Conservation (phyloP, 257 asterid species). For the Solanum pinnatisectum region DNA sequence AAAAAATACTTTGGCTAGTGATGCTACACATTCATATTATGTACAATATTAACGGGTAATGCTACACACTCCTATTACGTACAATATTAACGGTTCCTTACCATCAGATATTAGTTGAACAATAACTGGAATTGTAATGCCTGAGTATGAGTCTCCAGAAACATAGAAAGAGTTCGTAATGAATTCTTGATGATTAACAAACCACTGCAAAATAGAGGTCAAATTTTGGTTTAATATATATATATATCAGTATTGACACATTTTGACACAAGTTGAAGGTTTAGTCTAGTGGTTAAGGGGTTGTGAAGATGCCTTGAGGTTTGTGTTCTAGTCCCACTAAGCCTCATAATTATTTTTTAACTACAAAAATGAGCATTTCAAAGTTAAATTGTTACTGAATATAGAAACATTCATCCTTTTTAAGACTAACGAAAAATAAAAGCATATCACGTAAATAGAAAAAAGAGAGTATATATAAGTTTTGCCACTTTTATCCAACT, state of each 20-base stretch:
- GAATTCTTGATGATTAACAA: constrained; percentile 17
- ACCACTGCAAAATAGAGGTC: constrained; percentile 20
- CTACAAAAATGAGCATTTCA: background rate
- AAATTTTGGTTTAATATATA: too few species aligned
- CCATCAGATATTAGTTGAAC: constrained; percentile 17
- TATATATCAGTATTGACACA: rapidly evolving
- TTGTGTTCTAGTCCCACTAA: too few species aligned
- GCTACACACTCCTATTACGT: background rate
- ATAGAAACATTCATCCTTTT: too few species aligned
- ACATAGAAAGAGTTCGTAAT: constrained; percentile 15
- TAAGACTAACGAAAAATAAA: too few species aligned
- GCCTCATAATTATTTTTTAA: too few species aligned
- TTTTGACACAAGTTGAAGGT: too few species aligned
- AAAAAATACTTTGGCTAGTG: background rate
- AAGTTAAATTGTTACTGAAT: too few species aligned
- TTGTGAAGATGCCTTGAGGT: rapidly evolving
- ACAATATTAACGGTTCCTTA: background rate
- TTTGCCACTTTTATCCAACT: too few species aligned
- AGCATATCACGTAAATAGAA: rapidly evolving
- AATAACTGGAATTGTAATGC: constrained; percentile 15
- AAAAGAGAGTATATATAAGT: too few species aligned
- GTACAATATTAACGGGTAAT: too few species aligned
- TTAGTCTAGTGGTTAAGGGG: too few species aligned
- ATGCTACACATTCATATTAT: background rate
- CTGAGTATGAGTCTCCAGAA: constrained; percentile 36